Evolutionary conservation across 108 stramenopile species (phyloP), one percentile per base, ranked within the genome.

Genomic region (Chaetoceros tenuissimus): DNA sequence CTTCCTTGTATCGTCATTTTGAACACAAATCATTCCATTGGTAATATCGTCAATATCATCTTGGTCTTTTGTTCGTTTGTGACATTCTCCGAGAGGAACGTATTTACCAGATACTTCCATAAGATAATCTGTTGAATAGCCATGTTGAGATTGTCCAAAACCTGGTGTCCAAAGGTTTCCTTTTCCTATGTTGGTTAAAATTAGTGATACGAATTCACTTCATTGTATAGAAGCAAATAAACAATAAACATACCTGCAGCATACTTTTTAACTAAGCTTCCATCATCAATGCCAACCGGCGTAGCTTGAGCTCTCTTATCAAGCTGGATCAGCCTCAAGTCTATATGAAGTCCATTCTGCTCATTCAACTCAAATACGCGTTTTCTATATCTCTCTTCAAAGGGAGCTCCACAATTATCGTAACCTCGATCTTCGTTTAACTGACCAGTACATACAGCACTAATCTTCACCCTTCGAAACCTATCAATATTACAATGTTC

Each of bases 401-500:
- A 40, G 34, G 5, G 13, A 13, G 5, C 13, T 40, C 34, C 34
- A 40, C 34, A 40, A 40, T 40, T 40, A 40, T 5, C 13, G 8
- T 13, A 5, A n/a, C n/a, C n/a, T n/a, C n/a, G n/a, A 40, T 40
- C 34, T 10, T 13, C 34, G 13, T 40, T 40, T 5, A 13, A 5
- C 5, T 40, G 5, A 10, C 34, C 34, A 10, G 34, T 40, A 40
- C 34, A 40, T 10, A 40, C 34, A 13, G 34, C 34, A 40, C 34
- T 13, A 40, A 40, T 40, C 34, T 13, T 40, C 34, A 40, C 5
- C 5, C 24, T 5, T 10, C 16, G 10, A 25, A 24, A 51, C 16
- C 49, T 25, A 16, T 18, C 19, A 20, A 17, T 26, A 26, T 20
- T 18, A 40, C 79, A 80, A 50, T 80, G 79, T 0, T 75, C 79